Conservation (phyloP, 1,284 basidiomycete genomes). For the Puccinia sorghi region DNA sequence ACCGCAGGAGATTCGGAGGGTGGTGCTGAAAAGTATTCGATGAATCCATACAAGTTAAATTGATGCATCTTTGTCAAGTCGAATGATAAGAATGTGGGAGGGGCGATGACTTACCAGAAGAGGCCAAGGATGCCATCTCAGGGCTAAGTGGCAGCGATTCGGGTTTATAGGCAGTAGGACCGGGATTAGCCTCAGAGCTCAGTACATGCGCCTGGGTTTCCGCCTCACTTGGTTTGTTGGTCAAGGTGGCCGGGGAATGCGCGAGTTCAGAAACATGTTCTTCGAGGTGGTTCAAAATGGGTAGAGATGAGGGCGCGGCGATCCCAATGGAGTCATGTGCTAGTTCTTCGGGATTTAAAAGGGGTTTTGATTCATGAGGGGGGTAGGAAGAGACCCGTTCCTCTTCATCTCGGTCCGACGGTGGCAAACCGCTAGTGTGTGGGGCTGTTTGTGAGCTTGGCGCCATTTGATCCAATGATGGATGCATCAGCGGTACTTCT, state of each 20-base stretch:
- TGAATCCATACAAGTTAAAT: not conserved
- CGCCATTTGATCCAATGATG: not conserved
- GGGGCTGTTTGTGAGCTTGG: not conserved
- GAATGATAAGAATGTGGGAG: not conserved
- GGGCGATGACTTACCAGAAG: not conserved
- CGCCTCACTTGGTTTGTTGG: not conserved
- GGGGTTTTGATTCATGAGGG: not conserved
- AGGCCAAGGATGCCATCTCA: not conserved
- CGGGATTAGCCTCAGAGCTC: not conserved
- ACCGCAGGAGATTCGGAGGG: not conserved
- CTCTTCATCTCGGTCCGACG: not conserved
- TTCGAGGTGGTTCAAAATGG: not conserved
- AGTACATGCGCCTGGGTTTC: not conserved
- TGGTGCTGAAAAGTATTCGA: not conserved
- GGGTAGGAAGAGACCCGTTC: not conserved
- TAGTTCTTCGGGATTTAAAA: not conserved
- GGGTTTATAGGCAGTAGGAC: not conserved
- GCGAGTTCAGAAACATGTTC: not conserved
- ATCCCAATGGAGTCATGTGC: not conserved
- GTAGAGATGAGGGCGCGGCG: not conserved
- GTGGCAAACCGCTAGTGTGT: not conserved
- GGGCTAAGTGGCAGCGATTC: not conserved
- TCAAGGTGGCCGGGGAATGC: not conserved
- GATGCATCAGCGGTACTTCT: not conserved
- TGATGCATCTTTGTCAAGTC: not conserved